Base-by-base conservation (phyloP, 2,329 filamentous ascomycete genomes). In the Nemania sp. region DNA sequence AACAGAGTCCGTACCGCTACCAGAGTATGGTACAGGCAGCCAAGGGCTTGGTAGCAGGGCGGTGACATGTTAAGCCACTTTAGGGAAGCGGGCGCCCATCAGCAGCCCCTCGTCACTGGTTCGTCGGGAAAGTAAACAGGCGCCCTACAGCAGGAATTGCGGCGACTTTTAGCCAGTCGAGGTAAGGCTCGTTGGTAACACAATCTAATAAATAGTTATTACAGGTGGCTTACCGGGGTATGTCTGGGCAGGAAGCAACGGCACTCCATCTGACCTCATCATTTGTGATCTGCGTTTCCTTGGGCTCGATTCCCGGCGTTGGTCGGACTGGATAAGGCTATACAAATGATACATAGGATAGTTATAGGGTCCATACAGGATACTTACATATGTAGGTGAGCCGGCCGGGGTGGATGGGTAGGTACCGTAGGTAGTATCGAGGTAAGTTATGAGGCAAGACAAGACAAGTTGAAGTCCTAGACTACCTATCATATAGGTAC, bases 251-350 rank as follows among this genome's bases (percentile, higher is more conserved):
- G 54, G 61, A 60, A 49, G 41, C 60, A 60, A 41, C 55, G 29
- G 45, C 62, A 27, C 43, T 38, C 57, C 62, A 61, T 63, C 67
- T 69, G 67, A 69, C 67, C 67, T 64, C 64, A 61, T 55, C 67
- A 58, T 62, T 11, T 24, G 41, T 43, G 62, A 66, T 66, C 64
- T 62, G 26, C 65, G 27, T 43, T 26, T 27, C 29, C 53, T 35
- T 47, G 38, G 29, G 55, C 41, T 35, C 7, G 32, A 56, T 32
- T 60, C n/a, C 61, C 29, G 20, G 49, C 20, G 26, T 52, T 52
- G n/a, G 58, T 15, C 26, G 35, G 15, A 41, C 51, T 6, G 47
- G 43, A 29, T 41, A 45, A n/a, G 60, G 29, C 58, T 63, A n/a
- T n/a, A n/a, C n/a, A n/a, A n/a, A n/a, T n/a, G n/a, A n/a, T n/a